Base-by-base conservation (phyloP, 2,329 filamentous ascomycete genomes). In the Ophiostoma piceae region DNA sequence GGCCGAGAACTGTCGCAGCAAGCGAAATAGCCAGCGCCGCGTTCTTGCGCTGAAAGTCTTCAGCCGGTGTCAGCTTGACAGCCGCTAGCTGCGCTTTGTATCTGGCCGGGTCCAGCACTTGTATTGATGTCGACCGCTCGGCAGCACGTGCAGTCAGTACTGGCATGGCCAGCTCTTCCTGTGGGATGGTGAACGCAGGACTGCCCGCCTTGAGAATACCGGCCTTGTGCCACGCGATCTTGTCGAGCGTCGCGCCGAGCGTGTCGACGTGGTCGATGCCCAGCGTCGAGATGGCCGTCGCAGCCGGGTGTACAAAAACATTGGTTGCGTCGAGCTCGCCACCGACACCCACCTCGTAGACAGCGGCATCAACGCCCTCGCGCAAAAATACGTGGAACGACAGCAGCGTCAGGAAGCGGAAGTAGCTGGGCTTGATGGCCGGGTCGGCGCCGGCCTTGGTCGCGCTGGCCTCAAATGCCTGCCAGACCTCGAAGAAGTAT, bases 141-240 rank as follows among this genome's bases (percentile, higher is more conserved):
- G 77, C 77, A 0, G 86, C 83, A 73, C 87, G 83, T 70, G 80
- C 79, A 72, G 81, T 77, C 71, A 89, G 75, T n/a, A 89, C 85
- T 1, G 65, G 62, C 66, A 72, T 68, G 0, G 90, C 68, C 37
- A 37, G 22, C 7, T 70, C 82, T 0, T 82, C 82, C 2, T 85
- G 85, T 47, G 74, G 71, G 2, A 75, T 69, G 0, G 89, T 89
- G 72, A 91, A 91, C 1, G 85, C 87, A 32, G 84, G 83, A 4
- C 84, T 80, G 2, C 84, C 85, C 0, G 74, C 66, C 77, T 90
- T 92, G 78, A 90, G 86, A 68, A 92, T 88, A 1, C 89, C 90
- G 1, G 87, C 86, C 78, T 92, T 92, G 77, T 92, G 88, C 89
- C 89, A 91, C 1, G 89, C 87, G 73, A 92, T 90, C 77, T 87